phyloP scores from a whole-genome alignment of 495 filamentous ascomycete genomes.

The Neurospora sublineolata region DNA sequence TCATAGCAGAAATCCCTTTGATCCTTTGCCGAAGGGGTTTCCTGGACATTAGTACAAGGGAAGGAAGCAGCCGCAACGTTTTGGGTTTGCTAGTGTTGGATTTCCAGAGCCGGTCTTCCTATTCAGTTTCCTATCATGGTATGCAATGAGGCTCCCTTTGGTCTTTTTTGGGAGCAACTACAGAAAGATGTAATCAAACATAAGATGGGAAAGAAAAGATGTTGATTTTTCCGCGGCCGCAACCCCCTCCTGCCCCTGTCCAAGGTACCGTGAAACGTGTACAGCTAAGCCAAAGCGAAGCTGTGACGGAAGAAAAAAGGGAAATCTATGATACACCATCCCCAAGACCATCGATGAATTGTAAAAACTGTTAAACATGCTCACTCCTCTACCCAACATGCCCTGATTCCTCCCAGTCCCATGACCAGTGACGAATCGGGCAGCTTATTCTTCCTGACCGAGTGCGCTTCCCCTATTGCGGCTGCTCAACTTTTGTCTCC shows the following conservation, averaged over 20 bases:
- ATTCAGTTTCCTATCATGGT: background rate
- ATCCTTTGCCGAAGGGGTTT: background rate
- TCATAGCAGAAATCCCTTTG: background rate
- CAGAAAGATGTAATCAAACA: background rate
- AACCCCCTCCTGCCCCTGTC: background rate
- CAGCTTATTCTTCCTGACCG: background rate
- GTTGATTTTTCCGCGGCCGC: background rate
- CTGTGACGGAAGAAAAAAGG: background rate
- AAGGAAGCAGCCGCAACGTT: background rate
- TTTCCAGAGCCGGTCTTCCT: background rate
- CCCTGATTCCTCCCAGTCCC: background rate
- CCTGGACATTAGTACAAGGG: background rate
- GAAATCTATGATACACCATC: background rate
- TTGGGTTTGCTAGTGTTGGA: background rate
- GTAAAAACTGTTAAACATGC: background rate
- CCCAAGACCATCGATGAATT: background rate
- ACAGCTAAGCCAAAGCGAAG: background rate
- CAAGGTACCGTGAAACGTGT: background rate
- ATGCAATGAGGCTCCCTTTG: background rate
- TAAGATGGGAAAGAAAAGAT: background rate
- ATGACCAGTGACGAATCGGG: background rate
- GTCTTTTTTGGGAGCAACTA: background rate
- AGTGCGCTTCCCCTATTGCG: background rate
- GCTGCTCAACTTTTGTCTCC: slow-evolving; percentile 22
- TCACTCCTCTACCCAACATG: background rate